Base-by-base conservation (phyloP, 345 rosid genomes). In the Acer negundo region DNA sequence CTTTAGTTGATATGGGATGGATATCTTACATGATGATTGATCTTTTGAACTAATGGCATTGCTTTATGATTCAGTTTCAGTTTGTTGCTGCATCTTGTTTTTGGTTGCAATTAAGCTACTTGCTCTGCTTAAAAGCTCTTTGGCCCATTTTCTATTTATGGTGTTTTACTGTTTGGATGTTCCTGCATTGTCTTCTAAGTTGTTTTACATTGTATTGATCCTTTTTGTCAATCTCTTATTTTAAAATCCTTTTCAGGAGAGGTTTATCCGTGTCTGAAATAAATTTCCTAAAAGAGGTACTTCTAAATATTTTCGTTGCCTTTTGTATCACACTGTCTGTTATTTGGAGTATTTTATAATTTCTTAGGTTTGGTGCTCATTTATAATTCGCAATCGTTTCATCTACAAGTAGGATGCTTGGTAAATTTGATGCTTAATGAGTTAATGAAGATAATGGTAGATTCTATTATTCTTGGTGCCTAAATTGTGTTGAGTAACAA, bases 251-350 rank as follows among this genome's bases (percentile, higher is more conserved):
- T 83, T 85, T 86, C 90, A 93, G 98, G 96, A 90, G 97, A 85
- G 97, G 99, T 63, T 90, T 95, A 77, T 93, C 98, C 4, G 93
- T 88, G 67, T 89, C 94, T 22, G 98, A 95, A 88, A 86, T 95
- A 84, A 80, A 84, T 83, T 87, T 91, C 76, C 85, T 95, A 55
- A 95, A 91, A 84, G 90, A 93, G 94, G 99, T 92, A 87, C 19
- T 72, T 28, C 47, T 10, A 28, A 20, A n/a, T 63, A 67, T 70
- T 75, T 75, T 82, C 62, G 19, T 49, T 74, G 44, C 51, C 8
- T 58, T 67, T 69, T 67, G 42, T 77, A 59, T 75, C 51, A 49
- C 51, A 49, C 38, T 44, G 75, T 73, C 53, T 46, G 63, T 76
- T 77, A 70, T 75, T 46, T 71, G 46, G 35, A 15, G 28, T 38